Base-by-base conservation (phyloP, 768 basidiomycete species). In the Boletus bicolor region DNA sequence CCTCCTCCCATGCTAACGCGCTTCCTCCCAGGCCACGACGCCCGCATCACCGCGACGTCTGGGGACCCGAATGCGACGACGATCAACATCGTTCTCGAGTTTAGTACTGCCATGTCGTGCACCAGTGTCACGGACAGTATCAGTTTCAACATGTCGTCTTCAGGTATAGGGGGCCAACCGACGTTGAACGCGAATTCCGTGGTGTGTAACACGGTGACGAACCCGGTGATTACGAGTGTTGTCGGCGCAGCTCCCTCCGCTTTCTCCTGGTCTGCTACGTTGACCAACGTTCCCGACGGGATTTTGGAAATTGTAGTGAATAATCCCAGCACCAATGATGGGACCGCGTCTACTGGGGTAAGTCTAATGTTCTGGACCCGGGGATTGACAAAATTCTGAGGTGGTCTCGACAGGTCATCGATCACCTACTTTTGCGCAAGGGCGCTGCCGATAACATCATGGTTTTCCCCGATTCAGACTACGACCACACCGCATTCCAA, bases 21-120 rank as follows among this genome's bases (percentile, higher is more conserved):
- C 51, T 96, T 96, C 72, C 67, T 72, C 3, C 94, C 94, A 0
- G 93, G 94, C 1, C 94, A 97, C 69, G 94, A 97, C 64, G 78
- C 84, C 42, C 87, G 94, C 42, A 73, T 92, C 38, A 68, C 71
- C 17, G 79, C 78, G 19, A 51, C 38, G 1, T 8, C 62, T 9
- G 67, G 64, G 1, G 68, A 79, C 26, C 73, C 81, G 53, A 83
- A 82, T 28, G 81, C 80, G 1, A 83, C 81, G 8, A 73, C 71
- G 2, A 69, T 91, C 50, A 74, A 86, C 58, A 82, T 97, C 52
- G 66, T 78, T 0, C 77, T 97, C 58, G 89, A 96, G 73, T 97
- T 91, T 73, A 93, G 86, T 61, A 70, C 76, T 7, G 67, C 62
- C 34, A 94, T 97, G 94, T 75, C 80, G 56, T 96, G 94, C 64